Evolutionary conservation across 192 early-diverging fungal genomes (phyloP).

Genomic region (Coemansia sp.): DNA sequence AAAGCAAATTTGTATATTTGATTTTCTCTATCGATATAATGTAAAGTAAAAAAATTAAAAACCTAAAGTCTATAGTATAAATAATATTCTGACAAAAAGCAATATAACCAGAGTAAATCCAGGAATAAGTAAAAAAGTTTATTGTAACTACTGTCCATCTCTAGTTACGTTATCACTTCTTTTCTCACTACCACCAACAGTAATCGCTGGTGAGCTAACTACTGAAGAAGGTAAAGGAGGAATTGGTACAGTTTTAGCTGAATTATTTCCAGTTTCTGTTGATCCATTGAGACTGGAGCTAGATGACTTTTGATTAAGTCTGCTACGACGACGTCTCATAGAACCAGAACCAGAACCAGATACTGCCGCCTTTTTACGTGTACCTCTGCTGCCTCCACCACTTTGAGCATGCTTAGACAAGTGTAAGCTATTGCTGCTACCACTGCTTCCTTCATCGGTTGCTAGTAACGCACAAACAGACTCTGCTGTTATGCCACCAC

Average conservation of each 20-base stretch:
- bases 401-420: conserved; percentile 9
- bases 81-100: too few relatives aligned
- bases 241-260: too few relatives aligned
- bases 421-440: background rate
- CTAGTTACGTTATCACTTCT: background rate
- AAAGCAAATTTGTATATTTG: too few relatives aligned
- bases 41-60: too few relatives aligned
- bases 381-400: background rate
- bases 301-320: conserved; percentile 29
- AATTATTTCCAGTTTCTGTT: background rate
- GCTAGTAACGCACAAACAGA: conserved; percentile 27
- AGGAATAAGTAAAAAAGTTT: background rate
- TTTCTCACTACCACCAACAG: too few relatives aligned
- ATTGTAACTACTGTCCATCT: background rate
- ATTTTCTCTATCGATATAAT: too few relatives aligned
- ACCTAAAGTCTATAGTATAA: too few relatives aligned
- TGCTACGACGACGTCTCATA: conserved; percentile 36
- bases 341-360: conserved; percentile 22
- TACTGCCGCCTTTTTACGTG: conserved; percentile 31
- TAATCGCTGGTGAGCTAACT: too few relatives aligned
- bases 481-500: conserved; percentile 24
- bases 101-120: background rate
- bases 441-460: background rate
- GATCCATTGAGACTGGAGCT: conserved; percentile 12
- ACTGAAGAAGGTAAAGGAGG: conserved; percentile 1